Conservation (phyloP, 2,329 filamentous ascomycete genomes). For the Nigrospora sphaerica region DNA sequence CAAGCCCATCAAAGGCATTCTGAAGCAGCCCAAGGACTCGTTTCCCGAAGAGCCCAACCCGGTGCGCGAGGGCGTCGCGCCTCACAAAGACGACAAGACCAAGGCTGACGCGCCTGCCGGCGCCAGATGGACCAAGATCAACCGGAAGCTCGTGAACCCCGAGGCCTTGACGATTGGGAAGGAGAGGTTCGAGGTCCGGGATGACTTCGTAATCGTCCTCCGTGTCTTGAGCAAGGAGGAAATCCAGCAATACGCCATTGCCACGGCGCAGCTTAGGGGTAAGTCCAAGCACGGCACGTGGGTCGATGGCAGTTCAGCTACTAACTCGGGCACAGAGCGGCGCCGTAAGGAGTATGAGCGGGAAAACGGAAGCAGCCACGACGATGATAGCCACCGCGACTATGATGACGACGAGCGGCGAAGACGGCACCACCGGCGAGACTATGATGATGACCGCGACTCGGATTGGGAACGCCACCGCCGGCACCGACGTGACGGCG, state of each 20-base stretch:
- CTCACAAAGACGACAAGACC: constrained; percentile 79
- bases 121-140: constrained; percentile 91
- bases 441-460: constrained; percentile 18
- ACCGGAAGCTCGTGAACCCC: constrained; percentile 80
- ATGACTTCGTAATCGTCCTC: constrained; percentile 89
- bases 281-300: constrained; percentile 26
- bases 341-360: constrained; percentile 34
- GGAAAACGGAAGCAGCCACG: constrained; percentile 10
- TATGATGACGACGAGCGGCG: constrained; percentile 23
- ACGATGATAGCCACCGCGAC: constrained; percentile 15
- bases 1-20: constrained; percentile 72
- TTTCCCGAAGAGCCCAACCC: constrained; percentile 85
- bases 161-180: constrained; percentile 80
- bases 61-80: constrained; percentile 82
- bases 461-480: constrained; percentile 15
- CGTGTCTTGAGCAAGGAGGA: constrained; percentile 82
- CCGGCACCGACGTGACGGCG: neutral
- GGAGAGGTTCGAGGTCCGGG: constrained; percentile 85
- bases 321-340: constrained; percentile 21
- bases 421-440: constrained; percentile 18
- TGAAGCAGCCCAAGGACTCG: constrained; percentile 72
- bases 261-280: constrained; percentile 78
- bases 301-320: constrained; percentile 2
- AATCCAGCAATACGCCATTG: constrained; percentile 78
- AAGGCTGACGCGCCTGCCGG: constrained; percentile 68